Evolutionary conservation across 108 stramenopile genomes (phyloP), one percentile per base, ranked within the genome.

Genomic region (Cylindrotheca closterium): DNA sequence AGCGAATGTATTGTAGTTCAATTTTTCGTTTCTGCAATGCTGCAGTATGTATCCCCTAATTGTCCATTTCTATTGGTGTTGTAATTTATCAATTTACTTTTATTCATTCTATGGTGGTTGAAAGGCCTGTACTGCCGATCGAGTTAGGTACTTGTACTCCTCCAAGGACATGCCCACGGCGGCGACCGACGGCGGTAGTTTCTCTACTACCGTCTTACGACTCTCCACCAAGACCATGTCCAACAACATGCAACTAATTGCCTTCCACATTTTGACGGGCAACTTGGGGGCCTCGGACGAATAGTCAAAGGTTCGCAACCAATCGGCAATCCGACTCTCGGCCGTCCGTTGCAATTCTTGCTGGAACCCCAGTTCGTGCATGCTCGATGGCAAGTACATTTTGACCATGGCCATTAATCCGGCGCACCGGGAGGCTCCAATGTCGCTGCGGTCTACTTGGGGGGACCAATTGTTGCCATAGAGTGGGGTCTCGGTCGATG

Each of bases 361-460:
- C 19, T 56, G 26, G n/a, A 55, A 49, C 5, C 51, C 57, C 28
- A 87, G 42, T 49, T 87, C 89, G 18, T 74, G 57, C 34, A 87
- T 25, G 15, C 82, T 73, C 45, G 74, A 46, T n/a, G 82, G 49
- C 18, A 86, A 37, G 51, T 87, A 60, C 75, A 86, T 72, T 24
- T 74, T 75, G 23, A 91, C 18, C 80, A 91, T 87, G 49, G 79
- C 75, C 86, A 80, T 84, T 28, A 91, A 73, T 46, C 84, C 84
- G 1, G 84, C 80, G 46, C 80, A 83, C 7, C 85, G 75, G 0
- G 83, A 87, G 22, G 86, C 79, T 37, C 79, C 84, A 22, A 87
- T 67, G 45, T 83, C 86, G 55, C 70, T 71, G 10, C 51, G 47
- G 4, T 77, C 72, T 0, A 74, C 31, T 45, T 54, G 25, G 33